phyloP scores from a whole-genome alignment of 2,329 filamentous ascomycete species.

The Phialophora tarda region DNA sequence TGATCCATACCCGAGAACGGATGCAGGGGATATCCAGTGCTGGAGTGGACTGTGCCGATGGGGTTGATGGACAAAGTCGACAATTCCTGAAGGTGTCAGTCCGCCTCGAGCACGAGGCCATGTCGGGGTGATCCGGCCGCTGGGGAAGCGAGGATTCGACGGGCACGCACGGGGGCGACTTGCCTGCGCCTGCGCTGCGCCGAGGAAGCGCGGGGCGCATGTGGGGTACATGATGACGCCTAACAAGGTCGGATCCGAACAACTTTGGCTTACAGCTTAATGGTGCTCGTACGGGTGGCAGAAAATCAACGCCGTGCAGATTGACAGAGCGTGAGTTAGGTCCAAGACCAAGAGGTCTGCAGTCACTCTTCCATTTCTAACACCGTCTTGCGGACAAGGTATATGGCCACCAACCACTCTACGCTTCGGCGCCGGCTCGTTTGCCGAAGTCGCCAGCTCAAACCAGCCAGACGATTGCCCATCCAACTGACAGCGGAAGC shows the following conservation, averaged over 20 bases:
- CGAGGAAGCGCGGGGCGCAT: not conserved
- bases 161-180: not conserved
- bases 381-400: too few relatives aligned
- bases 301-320: not conserved
- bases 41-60: not conserved
- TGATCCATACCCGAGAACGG: conserved; percentile 12
- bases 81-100: not conserved
- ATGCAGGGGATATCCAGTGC: not conserved
- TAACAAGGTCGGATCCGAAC: not conserved
- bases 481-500: not conserved
- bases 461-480: too few relatives aligned
- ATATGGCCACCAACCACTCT: too few relatives aligned
- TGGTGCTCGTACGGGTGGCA: not conserved
- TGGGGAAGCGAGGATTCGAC: not conserved
- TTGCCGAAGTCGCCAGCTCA: too few relatives aligned
- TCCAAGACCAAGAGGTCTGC: not conserved
- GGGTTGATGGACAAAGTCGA: not conserved
- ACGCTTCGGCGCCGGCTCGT: too few relatives aligned
- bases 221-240: not conserved
- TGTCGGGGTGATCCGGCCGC: not conserved
- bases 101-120: not conserved
- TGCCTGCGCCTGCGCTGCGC: not conserved
- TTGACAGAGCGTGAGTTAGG: too few relatives aligned
- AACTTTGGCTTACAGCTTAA: not conserved
- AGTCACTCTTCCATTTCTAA: not conserved